A percentile compares a stretch with the other conserved stretches of the same genome.
These are phyloP conservation scores for Ogataea neopini DNA, from an alignment of 805 yeast species.

Conservation along the genomic window DNA sequence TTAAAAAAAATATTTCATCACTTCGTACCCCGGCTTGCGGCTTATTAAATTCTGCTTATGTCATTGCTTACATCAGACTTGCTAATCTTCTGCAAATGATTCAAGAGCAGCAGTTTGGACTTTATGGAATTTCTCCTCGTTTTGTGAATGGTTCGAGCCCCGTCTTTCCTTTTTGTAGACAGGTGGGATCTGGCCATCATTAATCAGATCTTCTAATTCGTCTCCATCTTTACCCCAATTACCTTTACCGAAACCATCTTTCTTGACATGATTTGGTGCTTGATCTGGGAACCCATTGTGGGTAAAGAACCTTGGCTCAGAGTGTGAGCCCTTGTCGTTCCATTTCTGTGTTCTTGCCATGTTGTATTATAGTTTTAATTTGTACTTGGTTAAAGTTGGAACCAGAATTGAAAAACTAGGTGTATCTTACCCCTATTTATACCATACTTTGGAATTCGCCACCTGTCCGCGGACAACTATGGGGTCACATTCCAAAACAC, in stretches of 20 bases:
- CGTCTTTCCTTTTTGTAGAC: conserved; percentile 48
- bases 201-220: conserved; percentile 64
- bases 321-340: conserved; percentile 43
- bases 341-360: conserved; percentile 84
- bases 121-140: conserved; percentile 41
- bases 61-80: background rate
- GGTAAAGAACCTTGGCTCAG: conserved; percentile 75
- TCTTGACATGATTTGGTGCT: conserved; percentile 77
- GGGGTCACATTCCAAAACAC: conserved; percentile 5
- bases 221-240: conserved; percentile 89
- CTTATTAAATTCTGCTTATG: background rate
- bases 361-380: conserved; percentile 4
- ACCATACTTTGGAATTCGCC: conserved; percentile 4
- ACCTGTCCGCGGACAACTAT: background rate
- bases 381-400: background rate
- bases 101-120: conserved; percentile 23
- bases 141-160: conserved; percentile 48
- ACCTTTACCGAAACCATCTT: conserved; percentile 80
- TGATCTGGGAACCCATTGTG: conserved; percentile 69
- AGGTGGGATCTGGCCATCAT: conserved; percentile 55
- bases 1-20: background rate
- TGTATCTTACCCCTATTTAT: conserved; percentile 1
- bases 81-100: conserved; percentile 3
- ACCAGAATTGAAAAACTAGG: background rate
- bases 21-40: conserved; percentile 5